Conservation (phyloP, 2,329 filamentous ascomycete genomes). For the Microascus cirrosus region DNA sequence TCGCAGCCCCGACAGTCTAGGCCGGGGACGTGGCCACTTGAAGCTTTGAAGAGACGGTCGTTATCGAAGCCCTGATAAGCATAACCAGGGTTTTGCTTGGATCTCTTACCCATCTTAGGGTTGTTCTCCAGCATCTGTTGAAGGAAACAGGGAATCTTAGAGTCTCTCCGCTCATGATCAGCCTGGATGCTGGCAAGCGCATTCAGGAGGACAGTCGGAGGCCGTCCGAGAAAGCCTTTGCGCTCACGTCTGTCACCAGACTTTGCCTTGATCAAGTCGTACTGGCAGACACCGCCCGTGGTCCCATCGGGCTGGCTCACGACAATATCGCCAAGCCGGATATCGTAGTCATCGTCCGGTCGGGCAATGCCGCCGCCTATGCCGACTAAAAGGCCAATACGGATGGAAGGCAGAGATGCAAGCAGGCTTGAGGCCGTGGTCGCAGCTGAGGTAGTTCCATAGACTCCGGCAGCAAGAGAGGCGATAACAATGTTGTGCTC, state of each 20-base stretch:
- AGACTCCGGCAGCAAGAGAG: too few species aligned
- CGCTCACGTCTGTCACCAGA: too few species aligned
- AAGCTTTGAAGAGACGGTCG: constrained; percentile 7
- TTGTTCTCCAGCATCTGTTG: constrained; percentile 6
- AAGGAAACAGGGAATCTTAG: constrained; percentile 4
- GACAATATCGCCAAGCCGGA: constrained; percentile 11
- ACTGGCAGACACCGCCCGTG: too few species aligned
- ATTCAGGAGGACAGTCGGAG: constrained; percentile 5
- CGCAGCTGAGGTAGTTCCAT: too few species aligned
- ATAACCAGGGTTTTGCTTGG: constrained; percentile 2
- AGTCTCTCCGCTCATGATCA: constrained; percentile 2
- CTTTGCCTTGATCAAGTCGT: too few species aligned
- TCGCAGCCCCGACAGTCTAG: constrained; percentile 6
- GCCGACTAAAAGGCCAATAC: too few species aligned
- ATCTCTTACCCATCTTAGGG: constrained; percentile 5
- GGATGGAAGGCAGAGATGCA: too few species aligned
- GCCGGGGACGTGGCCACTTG: constrained; percentile 3
- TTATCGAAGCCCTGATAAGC: constrained; percentile 1
- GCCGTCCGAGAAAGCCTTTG: not conserved
- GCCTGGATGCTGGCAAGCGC: constrained; percentile 3
- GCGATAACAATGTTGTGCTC: too few species aligned
- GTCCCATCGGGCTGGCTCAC: constrained; percentile 5
- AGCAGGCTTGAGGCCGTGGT: too few species aligned
- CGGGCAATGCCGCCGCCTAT: too few species aligned
- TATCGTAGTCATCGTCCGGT: constrained; percentile 7